Conservation (phyloP, 2,329 filamentous ascomycete species). For the Penicillium fuscoglaucum region DNA sequence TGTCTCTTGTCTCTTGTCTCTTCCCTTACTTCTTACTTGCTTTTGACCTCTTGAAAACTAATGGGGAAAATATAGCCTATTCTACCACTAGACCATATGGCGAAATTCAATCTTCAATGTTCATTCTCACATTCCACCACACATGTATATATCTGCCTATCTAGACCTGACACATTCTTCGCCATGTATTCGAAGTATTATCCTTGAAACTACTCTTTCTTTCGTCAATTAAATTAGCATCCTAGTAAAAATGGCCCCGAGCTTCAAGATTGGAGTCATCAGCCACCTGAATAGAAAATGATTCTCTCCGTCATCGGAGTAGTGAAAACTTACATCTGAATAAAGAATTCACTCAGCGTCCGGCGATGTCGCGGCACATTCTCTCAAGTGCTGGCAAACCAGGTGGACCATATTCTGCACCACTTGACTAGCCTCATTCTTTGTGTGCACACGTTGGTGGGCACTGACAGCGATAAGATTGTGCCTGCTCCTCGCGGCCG, state of each 20-base stretch:
- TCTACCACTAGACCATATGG: too few relatives aligned
- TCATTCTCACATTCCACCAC: too few relatives aligned
- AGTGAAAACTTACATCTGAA: not conserved
- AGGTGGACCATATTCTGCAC: not conserved
- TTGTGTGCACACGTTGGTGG: not conserved
- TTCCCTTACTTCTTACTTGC: too few relatives aligned
- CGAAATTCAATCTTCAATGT: too few relatives aligned
- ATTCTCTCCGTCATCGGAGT: not conserved
- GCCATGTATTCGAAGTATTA: not conserved
- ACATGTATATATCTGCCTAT: not conserved
- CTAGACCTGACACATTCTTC: not conserved
- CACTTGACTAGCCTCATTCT: not conserved
- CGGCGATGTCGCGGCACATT: not conserved
- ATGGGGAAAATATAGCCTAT: too few relatives aligned
- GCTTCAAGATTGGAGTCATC: not conserved
- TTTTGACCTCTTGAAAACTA: too few relatives aligned
- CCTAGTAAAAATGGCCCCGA: not conserved
- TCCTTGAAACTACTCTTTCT: not conserved
- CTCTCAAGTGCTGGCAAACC: not conserved
- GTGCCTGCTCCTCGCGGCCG: not conserved
- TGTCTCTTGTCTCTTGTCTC: too few relatives aligned
- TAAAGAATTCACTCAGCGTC: not conserved
- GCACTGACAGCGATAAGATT: not conserved
- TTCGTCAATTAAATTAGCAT: not conserved
- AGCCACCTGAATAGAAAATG: not conserved